phyloP scores from a whole-genome alignment of 2,329 filamentous ascomycete species.

The Apiospora arundinis region DNA sequence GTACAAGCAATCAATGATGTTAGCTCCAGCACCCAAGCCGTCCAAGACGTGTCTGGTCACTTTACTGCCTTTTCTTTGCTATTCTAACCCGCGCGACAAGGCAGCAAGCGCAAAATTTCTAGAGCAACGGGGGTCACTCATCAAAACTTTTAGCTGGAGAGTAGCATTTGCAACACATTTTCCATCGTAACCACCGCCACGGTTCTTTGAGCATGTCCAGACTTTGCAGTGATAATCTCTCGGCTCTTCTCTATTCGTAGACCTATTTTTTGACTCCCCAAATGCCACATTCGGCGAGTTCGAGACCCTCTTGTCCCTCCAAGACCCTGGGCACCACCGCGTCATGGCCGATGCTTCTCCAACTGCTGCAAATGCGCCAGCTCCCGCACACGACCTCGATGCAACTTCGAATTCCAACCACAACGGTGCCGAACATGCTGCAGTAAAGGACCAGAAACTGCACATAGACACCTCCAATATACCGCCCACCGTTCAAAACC shows the following conservation, averaged over 20 bases:
- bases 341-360: conserved; percentile 57
- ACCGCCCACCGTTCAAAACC: not conserved
- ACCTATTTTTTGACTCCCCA: conserved; percentile 61
- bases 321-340: conserved; percentile 49
- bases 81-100: conserved; percentile 16
- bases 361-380: conserved; percentile 18
- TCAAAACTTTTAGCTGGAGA: conserved; percentile 55
- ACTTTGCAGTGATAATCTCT: conserved; percentile 52
- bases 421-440: not conserved
- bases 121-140: conserved; percentile 19
- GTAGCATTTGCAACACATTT: conserved; percentile 49
- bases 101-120: conserved; percentile 19
- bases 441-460: not conserved
- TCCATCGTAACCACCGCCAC: conserved; percentile 52
- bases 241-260: conserved; percentile 55
- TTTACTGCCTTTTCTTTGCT: conserved; percentile 9
- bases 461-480: not conserved
- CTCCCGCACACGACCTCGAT: conserved; percentile 18
- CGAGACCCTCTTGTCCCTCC: conserved; percentile 54
- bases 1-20: not conserved
- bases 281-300: conserved; percentile 65
- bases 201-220: conserved; percentile 61
- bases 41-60: conserved; percentile 10
- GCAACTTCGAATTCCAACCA: conserved; percentile 13
- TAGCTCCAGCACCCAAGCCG: not conserved